Base-by-base conservation (phyloP, 1,284 basidiomycete genomes). In the Cryptococcus sp. region DNA sequence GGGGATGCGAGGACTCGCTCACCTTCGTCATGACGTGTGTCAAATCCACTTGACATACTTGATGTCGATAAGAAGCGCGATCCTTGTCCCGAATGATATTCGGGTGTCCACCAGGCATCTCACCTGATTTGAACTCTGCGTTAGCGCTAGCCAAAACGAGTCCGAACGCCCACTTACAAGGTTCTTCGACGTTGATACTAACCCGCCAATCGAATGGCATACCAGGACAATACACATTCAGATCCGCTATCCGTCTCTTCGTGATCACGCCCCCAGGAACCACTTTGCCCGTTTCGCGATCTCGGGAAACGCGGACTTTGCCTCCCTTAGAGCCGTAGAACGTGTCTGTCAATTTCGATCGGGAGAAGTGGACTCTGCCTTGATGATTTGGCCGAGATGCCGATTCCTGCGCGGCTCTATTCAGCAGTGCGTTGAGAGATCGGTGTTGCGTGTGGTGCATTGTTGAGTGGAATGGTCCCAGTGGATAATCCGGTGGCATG, bases 1-100 rank as follows among this genome's bases (percentile, higher is more conserved):
- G 25, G 39, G 6, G 44, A 49, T 35, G 46, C 41, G 22, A 57
- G 22, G 22, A n/a, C 19, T 49, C 52, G 67, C 73, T 61, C 59
- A 75, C 73, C 39, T 59, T 64, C n/a, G 65, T 67, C 23, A 85
- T 86, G 50, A 99, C 95, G 76, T 94, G 91, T 0, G 95, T 99
- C 48, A 99, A 83, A 79, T 99, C 95, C 63, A 99, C 88, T 67
- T 84, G 84, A 74, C 92, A 93, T 62, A 94, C 87, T 78, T 97
- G 92, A 78, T 98, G 94, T 2, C 87, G 81, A 75, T 99, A 99
- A 66, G 90, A 91, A 71, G 97, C 83, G 40, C 96, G 84, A 77
- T 99, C 93, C 80, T 96, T 99, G 79, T 84, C 84, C 61, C 91
- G 85, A 31, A 84, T 83, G 64, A 84, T 80, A 2, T 81, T 81